Conservation (phyloP, 2,329 filamentous ascomycete genomes). For the Curvularia sp. region DNA sequence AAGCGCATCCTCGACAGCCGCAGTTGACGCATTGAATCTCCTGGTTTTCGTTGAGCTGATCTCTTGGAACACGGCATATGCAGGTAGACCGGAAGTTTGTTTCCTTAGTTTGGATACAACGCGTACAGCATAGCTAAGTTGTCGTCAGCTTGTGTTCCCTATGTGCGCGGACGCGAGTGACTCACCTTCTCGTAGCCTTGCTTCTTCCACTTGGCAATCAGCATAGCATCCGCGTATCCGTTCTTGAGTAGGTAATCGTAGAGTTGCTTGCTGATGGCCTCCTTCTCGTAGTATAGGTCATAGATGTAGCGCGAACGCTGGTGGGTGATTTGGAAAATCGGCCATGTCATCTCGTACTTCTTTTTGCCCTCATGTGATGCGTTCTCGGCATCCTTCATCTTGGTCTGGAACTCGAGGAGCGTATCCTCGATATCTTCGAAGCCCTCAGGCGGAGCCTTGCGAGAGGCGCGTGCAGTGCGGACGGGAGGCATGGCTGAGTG, state of each 20-base stretch:
- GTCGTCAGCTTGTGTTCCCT: constrained; percentile 11
- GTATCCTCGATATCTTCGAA: constrained; percentile 90
- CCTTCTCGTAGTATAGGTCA: constrained; percentile 97
- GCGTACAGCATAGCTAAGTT: constrained; percentile 81
- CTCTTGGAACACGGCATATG: constrained; percentile 91
- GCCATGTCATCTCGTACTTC: constrained; percentile 94
- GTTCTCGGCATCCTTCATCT: constrained; percentile 96
- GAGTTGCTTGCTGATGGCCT: constrained; percentile 87
- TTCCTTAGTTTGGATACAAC: constrained; percentile 99
- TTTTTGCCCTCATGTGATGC: constrained; percentile 78
- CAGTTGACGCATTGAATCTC: constrained; percentile 94
- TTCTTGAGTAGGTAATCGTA: constrained; percentile 99
- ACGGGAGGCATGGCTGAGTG: constrained; percentile 72
- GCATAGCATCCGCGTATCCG: constrained; percentile 88
- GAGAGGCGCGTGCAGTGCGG: constrained; percentile 71
- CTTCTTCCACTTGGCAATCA: constrained; percentile 99
- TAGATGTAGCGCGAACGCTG: constrained; percentile 94
- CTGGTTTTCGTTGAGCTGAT: constrained; percentile 87
- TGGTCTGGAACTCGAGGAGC: constrained; percentile 83
- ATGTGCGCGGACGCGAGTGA: constrained; percentile 10
- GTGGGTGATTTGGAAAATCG: constrained; percentile 96
- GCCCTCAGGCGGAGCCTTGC: constrained; percentile 83
- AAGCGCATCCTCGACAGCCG: constrained; percentile 89
- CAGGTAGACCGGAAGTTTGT: constrained; percentile 98
- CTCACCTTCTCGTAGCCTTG: constrained; percentile 94